These are phyloP conservation scores for Tulasnella sp. DNA, from an alignment of 768 basidiomycete genomes.

Conservation along the genomic window DNA sequence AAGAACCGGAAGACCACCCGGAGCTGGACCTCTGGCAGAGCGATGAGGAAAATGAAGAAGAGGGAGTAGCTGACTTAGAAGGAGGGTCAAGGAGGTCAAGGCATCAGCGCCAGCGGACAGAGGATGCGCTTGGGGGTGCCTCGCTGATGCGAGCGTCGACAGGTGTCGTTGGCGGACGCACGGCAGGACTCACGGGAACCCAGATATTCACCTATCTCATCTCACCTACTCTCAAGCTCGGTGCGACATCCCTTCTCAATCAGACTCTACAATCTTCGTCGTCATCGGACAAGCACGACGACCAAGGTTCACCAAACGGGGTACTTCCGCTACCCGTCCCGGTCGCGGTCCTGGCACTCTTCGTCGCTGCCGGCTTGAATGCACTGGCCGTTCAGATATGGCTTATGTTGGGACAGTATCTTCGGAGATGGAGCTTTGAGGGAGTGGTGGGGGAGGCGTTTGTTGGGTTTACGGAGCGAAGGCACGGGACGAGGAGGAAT, in stretches of 20 bases:
- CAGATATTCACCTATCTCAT: background rate
- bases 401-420: slow-evolving; percentile 2
- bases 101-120: too few relatives aligned
- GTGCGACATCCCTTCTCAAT: background rate
- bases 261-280: background rate
- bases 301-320: background rate
- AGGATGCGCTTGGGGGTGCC: too few relatives aligned
- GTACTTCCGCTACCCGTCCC: slow-evolving; percentile 4
- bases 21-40: slow-evolving; percentile 1
- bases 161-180: background rate
- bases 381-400: slow-evolving; percentile 5
- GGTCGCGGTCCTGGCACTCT: background rate
- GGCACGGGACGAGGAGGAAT: background rate
- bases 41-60: background rate
- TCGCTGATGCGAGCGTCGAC: too few relatives aligned
- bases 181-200: background rate
- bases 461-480: background rate
- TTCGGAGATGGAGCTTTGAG: slow-evolving; percentile 6
- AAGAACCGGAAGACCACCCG: background rate
- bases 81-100: background rate
- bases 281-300: background rate
- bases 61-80: background rate
- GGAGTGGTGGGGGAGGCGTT: slow-evolving; percentile 9
- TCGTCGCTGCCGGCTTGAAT: background rate
- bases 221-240: slow-evolving; percentile 1